phyloP scores from a whole-genome alignment of 108 stramenopile species.

The Aurantiochytrium sp. region DNA sequence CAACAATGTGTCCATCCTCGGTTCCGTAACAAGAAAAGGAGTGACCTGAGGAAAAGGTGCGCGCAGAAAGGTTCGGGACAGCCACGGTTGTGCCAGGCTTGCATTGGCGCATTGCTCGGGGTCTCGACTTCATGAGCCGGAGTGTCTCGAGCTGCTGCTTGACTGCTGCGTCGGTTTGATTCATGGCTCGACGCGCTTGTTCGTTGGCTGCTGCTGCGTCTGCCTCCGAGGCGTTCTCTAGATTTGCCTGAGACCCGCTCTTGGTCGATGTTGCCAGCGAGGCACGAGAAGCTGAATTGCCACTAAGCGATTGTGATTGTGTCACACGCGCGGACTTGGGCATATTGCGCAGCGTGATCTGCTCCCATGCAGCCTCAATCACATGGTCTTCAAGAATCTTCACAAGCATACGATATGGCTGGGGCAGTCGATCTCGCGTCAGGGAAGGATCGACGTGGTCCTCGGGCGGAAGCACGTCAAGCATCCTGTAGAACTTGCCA shows the following conservation, averaged over 20 bases:
- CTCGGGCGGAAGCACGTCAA: not conserved
- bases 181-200: not conserved
- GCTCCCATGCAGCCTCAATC: not conserved
- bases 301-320: not conserved
- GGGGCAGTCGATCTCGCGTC: not conserved
- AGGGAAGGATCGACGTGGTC: not conserved
- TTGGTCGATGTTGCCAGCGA: too few species aligned
- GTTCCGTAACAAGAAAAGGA: too few species aligned
- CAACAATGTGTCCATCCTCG: too few species aligned
- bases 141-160: not conserved
- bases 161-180: not conserved
- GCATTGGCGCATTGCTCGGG: not conserved
- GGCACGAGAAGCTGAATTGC: too few species aligned
- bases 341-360: not conserved
- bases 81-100: not conserved
- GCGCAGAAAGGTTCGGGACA: too few species aligned
- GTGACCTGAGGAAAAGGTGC: too few species aligned
- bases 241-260: not conserved
- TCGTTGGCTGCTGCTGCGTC: not conserved
- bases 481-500: not conserved
- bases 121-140: not conserved
- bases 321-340: not conserved
- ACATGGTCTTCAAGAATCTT: not conserved
- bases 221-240: not conserved
- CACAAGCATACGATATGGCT: conserved; percentile 1